phyloP scores from a whole-genome alignment of 495 filamentous ascomycete genomes.

The Aspergillus asperescens region DNA sequence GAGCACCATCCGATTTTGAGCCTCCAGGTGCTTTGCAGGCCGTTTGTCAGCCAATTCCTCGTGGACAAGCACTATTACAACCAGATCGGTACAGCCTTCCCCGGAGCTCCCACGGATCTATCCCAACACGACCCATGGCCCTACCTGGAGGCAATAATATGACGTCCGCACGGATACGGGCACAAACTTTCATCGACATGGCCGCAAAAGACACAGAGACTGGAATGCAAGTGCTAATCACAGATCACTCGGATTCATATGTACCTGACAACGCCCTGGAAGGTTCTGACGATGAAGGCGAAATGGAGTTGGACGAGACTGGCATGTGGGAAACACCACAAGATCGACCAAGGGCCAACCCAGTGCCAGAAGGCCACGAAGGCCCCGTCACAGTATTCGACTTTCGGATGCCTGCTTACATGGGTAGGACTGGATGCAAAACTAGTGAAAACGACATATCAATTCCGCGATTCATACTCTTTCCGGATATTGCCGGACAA shows the following conservation, averaged over 20 bases:
- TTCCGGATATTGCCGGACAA: conserved; percentile 39
- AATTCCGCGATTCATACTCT: conserved; percentile 42
- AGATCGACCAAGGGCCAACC: conserved; percentile 25
- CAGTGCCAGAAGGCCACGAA: conserved; percentile 21
- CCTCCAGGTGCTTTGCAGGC: conserved; percentile 60
- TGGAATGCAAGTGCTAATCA: conserved; percentile 40
- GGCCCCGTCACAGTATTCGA: conserved; percentile 38
- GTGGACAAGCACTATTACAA: conserved; percentile 43
- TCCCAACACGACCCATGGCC: conserved; percentile 38
- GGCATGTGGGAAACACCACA: conserved; percentile 27
- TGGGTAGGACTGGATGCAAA: conserved; percentile 36
- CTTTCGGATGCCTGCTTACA: conserved; percentile 43
- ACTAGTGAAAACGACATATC: conserved; percentile 28
- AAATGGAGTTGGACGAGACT: conserved; percentile 36
- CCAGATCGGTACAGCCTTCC: conserved; percentile 47
- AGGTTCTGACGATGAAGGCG: conserved; percentile 30
- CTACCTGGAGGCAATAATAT: conserved; percentile 44
- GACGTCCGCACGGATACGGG: conserved; percentile 44
- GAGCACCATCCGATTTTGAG: conserved; percentile 69
- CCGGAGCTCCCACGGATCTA: conserved; percentile 44
- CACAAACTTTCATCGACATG: conserved; percentile 48
- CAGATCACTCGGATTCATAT: conserved; percentile 41
- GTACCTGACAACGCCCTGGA: conserved; percentile 37
- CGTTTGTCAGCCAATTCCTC: conserved; percentile 57
- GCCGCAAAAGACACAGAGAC: conserved; percentile 41